Percentiles rank a stretch among this genome's conserved stretches.
Conservation (phyloP, 2,329 filamentous ascomycete genomes). For the Paecilomyces variotii region DNA sequence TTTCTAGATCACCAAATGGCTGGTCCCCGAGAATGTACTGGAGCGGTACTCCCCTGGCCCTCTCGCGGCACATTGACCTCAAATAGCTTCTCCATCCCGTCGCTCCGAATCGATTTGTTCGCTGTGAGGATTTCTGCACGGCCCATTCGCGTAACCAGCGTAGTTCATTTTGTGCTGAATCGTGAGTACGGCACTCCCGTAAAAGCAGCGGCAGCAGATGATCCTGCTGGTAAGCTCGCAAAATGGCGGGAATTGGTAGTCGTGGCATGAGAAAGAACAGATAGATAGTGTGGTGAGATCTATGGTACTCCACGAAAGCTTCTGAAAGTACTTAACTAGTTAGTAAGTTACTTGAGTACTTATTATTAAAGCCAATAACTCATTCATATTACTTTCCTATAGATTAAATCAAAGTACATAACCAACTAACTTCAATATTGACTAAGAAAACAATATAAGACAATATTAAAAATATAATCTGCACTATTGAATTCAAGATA, state of each 20-base stretch:
- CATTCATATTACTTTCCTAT: no score
- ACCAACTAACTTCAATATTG: no score
- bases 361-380: no score
- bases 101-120: not conserved
- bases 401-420: no score
- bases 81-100: slow-evolving; percentile 24
- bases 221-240: slow-evolving; percentile 26
- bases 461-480: no score
- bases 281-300: not conserved
- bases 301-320: no score
- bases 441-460: no score
- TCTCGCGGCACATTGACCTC: slow-evolving; percentile 28
- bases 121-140: slow-evolving; percentile 7
- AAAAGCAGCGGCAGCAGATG: slow-evolving; percentile 35
- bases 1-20: slow-evolving; percentile 76
- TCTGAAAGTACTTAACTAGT: not conserved
- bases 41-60: slow-evolving; percentile 62
- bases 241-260: slow-evolving; percentile 27
- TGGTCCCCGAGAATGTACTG: slow-evolving; percentile 87
- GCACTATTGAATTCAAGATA: no score
- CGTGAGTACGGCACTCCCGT: slow-evolving; percentile 35
- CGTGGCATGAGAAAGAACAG: slow-evolving; percentile 33
- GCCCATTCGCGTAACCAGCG: slow-evolving; percentile 39
- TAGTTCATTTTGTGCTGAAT: slow-evolving; percentile 39
- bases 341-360: no score